Conservation (phyloP, 2,329 filamentous ascomycete species). For the Raffaelea deltoideospora region DNA sequence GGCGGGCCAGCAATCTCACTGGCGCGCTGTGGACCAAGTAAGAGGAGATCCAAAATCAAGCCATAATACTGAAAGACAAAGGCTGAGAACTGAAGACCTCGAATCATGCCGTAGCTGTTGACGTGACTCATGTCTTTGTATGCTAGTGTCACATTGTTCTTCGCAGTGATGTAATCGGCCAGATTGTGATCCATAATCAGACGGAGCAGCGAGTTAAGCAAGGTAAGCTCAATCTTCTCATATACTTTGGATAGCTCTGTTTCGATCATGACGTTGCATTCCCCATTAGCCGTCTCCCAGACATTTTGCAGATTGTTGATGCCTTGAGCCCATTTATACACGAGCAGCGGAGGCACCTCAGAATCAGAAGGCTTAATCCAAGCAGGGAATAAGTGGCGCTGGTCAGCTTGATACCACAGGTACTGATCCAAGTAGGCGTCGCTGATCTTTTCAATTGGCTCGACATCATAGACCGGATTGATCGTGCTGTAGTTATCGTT, state of each 20-base stretch:
- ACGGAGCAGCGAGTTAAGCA: slow-evolving; percentile 82
- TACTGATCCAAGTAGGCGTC: slow-evolving; percentile 98
- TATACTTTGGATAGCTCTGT: slow-evolving; percentile 98
- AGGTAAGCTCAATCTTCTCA: slow-evolving; percentile 94
- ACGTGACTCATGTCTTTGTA: slow-evolving; percentile 99
- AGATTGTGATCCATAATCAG: slow-evolving; percentile 99
- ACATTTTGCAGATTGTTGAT: slow-evolving; percentile 96
- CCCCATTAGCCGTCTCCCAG: slow-evolving; percentile 85
- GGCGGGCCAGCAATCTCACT: slow-evolving; percentile 94
- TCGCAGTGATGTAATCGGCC: slow-evolving; percentile 96
- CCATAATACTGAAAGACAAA: slow-evolving; percentile 99
- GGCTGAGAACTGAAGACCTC: slow-evolving; percentile 91
- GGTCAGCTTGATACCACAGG: slow-evolving; percentile 97
- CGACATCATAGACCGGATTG: slow-evolving; percentile 97
- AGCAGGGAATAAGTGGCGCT: slow-evolving; percentile 87
- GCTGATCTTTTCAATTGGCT: slow-evolving; percentile 98
- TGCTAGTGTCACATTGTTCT: slow-evolving; percentile 97
- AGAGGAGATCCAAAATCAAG: slow-evolving; percentile 78
- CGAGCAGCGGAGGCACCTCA: slow-evolving; percentile 83
- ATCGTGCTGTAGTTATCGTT: slow-evolving; percentile 99
- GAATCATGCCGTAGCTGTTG: slow-evolving; percentile 97
- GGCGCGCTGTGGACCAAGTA: slow-evolving; percentile 88
- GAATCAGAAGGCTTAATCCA: slow-evolving; percentile 99
- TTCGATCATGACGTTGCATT: slow-evolving; percentile 98
- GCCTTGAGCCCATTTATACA: slow-evolving; percentile 98